Evolutionary conservation across 176 grass and related monocot species (phyloP).

Genomic region (Elymus sibiricus): DNA sequence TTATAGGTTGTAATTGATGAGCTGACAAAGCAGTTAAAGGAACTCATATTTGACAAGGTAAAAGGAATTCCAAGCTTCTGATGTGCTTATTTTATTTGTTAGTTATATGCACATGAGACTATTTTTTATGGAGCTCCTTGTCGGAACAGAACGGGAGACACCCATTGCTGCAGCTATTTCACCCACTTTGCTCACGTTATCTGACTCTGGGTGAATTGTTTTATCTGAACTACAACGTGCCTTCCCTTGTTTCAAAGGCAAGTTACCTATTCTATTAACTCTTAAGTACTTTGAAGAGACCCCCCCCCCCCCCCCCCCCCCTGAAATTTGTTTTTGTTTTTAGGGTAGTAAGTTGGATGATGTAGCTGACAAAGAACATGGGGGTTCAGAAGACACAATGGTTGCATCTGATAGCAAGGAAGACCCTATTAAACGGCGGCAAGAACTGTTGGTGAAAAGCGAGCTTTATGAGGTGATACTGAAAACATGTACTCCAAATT

Average conservation of each 20-base stretch:
- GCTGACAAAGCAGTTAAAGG: conserved; percentile 51
- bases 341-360: conserved; percentile 32
- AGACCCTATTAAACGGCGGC: conserved; percentile 61
- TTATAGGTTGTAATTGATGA: conserved; percentile 70
- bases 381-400: conserved; percentile 1
- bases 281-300: conserved; percentile 7
- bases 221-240: conserved; percentile 68
- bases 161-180: conserved; percentile 66
- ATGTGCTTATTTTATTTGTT: neutral
- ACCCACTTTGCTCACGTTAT: conserved; percentile 74
- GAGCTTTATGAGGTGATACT: conserved; percentile 75
- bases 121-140: conserved; percentile 15
- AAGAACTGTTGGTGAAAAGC: conserved; percentile 76
- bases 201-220: conserved; percentile 59
- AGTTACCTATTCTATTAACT: conserved; percentile 11
- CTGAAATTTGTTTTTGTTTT: conserved; percentile 14
- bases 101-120: neutral
- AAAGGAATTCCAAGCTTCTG: conserved; percentile 2
- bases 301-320: neutral
- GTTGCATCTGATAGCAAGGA: conserved; percentile 64
- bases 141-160: conserved; percentile 81
- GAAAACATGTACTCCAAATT: neutral
- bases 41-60: conserved; percentile 88
- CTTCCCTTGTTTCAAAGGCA: conserved; percentile 74
- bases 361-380: conserved; percentile 29